These are phyloP conservation scores for Claviceps quebecensis DNA, from an alignment of 2,329 filamentous ascomycete species.

Conservation along the genomic window DNA sequence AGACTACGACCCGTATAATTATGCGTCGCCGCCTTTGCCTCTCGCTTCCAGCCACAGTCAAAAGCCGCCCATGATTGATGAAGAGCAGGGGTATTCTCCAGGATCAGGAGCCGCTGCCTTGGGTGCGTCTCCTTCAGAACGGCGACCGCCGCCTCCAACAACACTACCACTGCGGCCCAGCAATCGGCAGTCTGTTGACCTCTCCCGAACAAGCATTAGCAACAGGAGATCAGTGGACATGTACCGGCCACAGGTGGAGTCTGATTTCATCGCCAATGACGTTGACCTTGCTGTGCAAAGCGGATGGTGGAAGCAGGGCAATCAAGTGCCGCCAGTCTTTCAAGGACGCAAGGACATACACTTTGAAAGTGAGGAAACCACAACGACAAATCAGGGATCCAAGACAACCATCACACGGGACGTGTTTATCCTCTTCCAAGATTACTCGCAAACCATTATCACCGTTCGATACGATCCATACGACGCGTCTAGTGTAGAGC, in stretches of 20 bases:
- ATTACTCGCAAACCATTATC: constrained; percentile 91
- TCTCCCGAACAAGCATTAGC: constrained; percentile 25
- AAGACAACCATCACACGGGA: constrained; percentile 63
- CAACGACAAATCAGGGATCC: constrained; percentile 52
- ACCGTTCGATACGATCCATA: constrained; percentile 65
- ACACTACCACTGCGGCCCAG: constrained; percentile 12
- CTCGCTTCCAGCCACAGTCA: constrained; percentile 16
- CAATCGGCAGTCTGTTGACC: constrained; percentile 21
- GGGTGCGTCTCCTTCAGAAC: constrained; percentile 23
- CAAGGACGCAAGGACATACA: constrained; percentile 74
- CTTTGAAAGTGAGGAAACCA: constrained; percentile 68
- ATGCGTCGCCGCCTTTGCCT: constrained; percentile 23
- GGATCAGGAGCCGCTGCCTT: constrained; percentile 29
- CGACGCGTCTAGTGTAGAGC: constrained; percentile 54
- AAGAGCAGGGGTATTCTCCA: constrained; percentile 28
- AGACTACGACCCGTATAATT: constrained; percentile 57
- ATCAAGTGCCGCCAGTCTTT: constrained; percentile 65
- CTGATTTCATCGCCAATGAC: constrained; percentile 77
- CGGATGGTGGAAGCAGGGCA: constrained; percentile 78
- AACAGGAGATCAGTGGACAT: constrained; percentile 58
- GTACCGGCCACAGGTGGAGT: constrained; percentile 58
- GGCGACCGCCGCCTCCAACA: constrained; percentile 30
- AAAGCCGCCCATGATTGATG: constrained; percentile 28
- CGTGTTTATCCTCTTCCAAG: constrained; percentile 78
- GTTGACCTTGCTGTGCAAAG: constrained; percentile 62